Evolutionary conservation across 805 yeast species (phyloP), one percentile per base, ranked within the genome.

Genomic region (Crinitomyces ghanaensis): DNA sequence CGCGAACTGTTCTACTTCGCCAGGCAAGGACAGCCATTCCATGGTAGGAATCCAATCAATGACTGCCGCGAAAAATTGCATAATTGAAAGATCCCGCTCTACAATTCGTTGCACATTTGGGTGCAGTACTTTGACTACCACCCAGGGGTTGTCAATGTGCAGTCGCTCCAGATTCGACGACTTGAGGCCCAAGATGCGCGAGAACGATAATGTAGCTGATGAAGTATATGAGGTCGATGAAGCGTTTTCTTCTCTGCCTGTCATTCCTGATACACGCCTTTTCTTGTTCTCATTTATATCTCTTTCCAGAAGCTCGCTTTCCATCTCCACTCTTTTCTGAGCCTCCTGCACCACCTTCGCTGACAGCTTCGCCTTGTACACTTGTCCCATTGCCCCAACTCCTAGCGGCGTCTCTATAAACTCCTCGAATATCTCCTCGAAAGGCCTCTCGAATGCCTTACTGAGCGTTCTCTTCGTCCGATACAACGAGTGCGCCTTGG

Each of bases 301-400:
- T 25, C 31, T 16, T 6, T 23, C 17, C 8, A 18, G 11, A 4
- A 16, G 8, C 3, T 12, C 23, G 4, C 9, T 1, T 34, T 41
- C 32, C 44, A 51, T 12, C 32, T 40, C 39, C 6, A 36, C 19
- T 17, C 9, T 17, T 31, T 56, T 30, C 61, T 39, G 34, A 56
- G 20, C n/a, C 9, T 36, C 36, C 12, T 40, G 35, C 9, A 33
- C 26, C 30, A 37, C 9, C 11, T 39, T 30, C 22, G 31, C 16
- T 6, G 46, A 38, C 5, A 83, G 56, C 42, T 72, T 74, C 1
- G 81, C 96, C 24, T 70, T 56, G 56, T 88, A 82, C 2, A 91
- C 98, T 56, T 91, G 98, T 1, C 95, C 98, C 60, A 91, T 91
- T 2, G 98, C 95, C 9, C 98, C 98, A n/a, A 88, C 88, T 1